Evolutionary conservation across 192 early-diverging fungal species (phyloP).

Genomic region (Coemansia sp.): DNA sequence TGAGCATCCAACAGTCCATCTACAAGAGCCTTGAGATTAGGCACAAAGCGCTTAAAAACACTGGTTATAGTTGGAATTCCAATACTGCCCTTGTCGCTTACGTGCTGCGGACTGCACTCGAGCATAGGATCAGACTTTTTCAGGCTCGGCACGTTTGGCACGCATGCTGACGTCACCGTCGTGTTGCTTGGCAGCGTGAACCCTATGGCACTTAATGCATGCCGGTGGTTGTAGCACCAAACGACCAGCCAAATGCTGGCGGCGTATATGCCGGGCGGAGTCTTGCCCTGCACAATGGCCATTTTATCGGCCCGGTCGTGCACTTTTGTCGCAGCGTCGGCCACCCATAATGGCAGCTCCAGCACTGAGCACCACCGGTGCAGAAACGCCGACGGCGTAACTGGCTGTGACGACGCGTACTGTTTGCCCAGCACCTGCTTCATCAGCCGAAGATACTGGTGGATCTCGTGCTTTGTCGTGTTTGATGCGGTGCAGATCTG

Average conservation of each 20-base stretch:
- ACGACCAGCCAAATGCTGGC: constrained; percentile 64
- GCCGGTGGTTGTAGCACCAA: constrained; percentile 58
- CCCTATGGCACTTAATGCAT: constrained; percentile 11
- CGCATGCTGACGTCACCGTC: constrained; percentile 28
- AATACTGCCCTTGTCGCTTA: constrained; percentile 58
- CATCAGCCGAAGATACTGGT: constrained; percentile 66
- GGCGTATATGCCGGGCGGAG: constrained; percentile 64
- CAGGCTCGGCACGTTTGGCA: constrained; percentile 24
- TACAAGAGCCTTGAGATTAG: constrained; percentile 23
- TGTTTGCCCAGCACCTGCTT: constrained; percentile 54
- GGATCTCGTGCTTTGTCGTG: constrained; percentile 62
- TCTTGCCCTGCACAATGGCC: constrained; percentile 64
- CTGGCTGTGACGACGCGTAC: constrained; percentile 49
- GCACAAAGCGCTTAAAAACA: constrained; percentile 57
- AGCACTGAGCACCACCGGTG: constrained; percentile 63
- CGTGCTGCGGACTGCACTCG: constrained; percentile 56
- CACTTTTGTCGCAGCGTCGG: constrained; percentile 54
- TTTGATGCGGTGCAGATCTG: constrained; percentile 65
- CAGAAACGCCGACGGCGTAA: constrained; percentile 45
- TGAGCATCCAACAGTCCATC: constrained; percentile 25
- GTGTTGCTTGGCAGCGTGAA: constrained; percentile 17
- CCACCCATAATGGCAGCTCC: constrained; percentile 56
- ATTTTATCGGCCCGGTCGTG: constrained; percentile 60
- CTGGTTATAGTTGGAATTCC: constrained; percentile 64
- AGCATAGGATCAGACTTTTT: constrained; percentile 29